Conservation (phyloP, 2,329 filamentous ascomycete genomes). For the Huntiella abstrusa region DNA sequence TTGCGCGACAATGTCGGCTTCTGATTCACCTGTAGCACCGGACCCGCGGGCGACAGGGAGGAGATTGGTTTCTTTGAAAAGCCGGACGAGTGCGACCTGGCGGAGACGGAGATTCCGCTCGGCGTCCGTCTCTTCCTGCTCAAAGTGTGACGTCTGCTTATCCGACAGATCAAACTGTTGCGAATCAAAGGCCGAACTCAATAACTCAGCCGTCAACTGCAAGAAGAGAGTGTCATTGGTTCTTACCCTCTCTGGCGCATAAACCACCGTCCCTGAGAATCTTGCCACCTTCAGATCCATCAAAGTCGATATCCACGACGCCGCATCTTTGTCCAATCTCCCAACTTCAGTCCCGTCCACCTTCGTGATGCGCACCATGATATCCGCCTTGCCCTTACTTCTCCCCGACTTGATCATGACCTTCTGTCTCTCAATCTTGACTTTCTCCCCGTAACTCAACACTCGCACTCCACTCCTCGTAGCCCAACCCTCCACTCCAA, state of each 20-base stretch:
- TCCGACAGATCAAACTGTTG: conserved; percentile 4
- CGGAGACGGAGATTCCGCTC: conserved; percentile 68
- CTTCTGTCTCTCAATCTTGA: conserved; percentile 74
- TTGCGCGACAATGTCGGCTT: conserved; percentile 40
- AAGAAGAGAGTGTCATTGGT: conserved; percentile 92
- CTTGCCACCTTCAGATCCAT: conserved; percentile 77
- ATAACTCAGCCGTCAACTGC: conserved; percentile 61
- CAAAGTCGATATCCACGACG: conserved; percentile 79
- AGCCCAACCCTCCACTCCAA: conserved; percentile 82
- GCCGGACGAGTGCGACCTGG: conserved; percentile 70
- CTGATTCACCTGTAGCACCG: conserved; percentile 23
- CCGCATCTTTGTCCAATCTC: conserved; percentile 66
- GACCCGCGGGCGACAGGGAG: conserved; percentile 58
- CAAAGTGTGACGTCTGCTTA: conserved; percentile 39
- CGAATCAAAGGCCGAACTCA: conserved; percentile 41
- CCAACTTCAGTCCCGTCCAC: conserved; percentile 64
- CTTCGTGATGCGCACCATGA: conserved; percentile 84
- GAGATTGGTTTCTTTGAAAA: conserved; percentile 79
- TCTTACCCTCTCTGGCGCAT: conserved; percentile 62
- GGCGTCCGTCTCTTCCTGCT: conserved; percentile 68
- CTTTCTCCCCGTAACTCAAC: conserved; percentile 61
- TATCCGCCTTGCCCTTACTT: conserved; percentile 49
- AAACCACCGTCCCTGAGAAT: conserved; percentile 79
- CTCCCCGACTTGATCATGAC: conserved; percentile 22
- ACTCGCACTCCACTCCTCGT: conserved; percentile 63